Percentiles rank a stretch among this genome's conserved stretches.
Evolutionary conservation across 345 rosid genomes (phyloP).

Genomic region (Euphorbia peplus): DNA sequence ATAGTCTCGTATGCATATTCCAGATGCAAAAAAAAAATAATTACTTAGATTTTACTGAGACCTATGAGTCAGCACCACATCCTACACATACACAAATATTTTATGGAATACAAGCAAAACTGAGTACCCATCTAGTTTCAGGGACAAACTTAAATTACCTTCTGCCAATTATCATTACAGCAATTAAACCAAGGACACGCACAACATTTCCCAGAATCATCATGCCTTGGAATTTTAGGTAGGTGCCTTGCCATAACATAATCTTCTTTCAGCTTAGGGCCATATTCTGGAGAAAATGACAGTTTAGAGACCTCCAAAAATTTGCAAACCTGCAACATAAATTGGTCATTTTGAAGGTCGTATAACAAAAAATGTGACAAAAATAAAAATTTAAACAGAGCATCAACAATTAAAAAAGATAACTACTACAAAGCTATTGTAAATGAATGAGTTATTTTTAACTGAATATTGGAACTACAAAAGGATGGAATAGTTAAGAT

Average conservation of each 20-base stretch:
- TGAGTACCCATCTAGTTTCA: not conserved
- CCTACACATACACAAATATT: not conserved
- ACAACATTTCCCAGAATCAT: slow-evolving; percentile 67
- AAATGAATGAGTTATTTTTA: not conserved
- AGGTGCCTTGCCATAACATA: slow-evolving; percentile 89
- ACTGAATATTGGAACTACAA: not conserved
- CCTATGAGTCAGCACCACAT: not conserved
- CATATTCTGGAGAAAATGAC: slow-evolving; percentile 93
- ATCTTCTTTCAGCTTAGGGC: slow-evolving; percentile 95
- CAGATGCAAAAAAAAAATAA: not conserved
- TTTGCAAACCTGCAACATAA: slow-evolving; percentile 79
- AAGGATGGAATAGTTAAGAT: not conserved
- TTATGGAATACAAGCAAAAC: not conserved
- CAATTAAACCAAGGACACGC: slow-evolving; percentile 71
- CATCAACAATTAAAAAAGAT: not conserved
- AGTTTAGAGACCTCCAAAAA: slow-evolving; percentile 95
- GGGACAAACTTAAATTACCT: slow-evolving; percentile 49
- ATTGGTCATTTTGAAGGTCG: slow-evolving; percentile 23
- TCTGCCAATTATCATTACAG: slow-evolving; percentile 97
- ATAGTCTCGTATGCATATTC: not conserved
- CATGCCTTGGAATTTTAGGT: slow-evolving; percentile 57
- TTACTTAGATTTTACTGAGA: not conserved
- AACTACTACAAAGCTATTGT: not conserved
- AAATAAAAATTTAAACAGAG: too few species aligned
- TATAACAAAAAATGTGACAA: slow-evolving; percentile 11